Conservation (phyloP, 257 asterid genomes). For the Salvia miltiorrhiza region DNA sequence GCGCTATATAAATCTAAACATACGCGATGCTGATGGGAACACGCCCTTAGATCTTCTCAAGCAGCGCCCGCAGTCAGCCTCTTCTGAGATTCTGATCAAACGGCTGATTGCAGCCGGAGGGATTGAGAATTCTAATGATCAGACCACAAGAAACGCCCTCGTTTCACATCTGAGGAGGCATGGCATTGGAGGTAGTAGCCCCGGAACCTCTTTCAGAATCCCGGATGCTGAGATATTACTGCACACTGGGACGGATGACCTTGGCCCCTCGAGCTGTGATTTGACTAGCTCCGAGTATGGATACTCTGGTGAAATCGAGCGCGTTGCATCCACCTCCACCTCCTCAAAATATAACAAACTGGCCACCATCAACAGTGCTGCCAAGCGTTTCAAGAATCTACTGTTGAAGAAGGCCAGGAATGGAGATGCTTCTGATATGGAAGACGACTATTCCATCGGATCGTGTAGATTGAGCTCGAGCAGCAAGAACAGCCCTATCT, state of each 20-base stretch:
- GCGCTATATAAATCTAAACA: conserved; percentile 45
- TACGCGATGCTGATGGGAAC: conserved; percentile 60
- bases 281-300: conserved; percentile 36
- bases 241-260: conserved; percentile 43
- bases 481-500: conserved; percentile 36
- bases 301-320: conserved; percentile 54
- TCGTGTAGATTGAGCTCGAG: conserved; percentile 28
- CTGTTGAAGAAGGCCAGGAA: conserved; percentile 32
- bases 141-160: conserved; percentile 33
- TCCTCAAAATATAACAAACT: conserved; percentile 33
- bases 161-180: conserved; percentile 58
- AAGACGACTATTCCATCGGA: conserved; percentile 36
- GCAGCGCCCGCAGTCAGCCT: conserved; percentile 54
- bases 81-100: conserved; percentile 67
- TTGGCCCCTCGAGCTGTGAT: conserved; percentile 31
- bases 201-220: conserved; percentile 75
- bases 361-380: conserved; percentile 35
- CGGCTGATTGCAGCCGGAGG: conserved; percentile 79
- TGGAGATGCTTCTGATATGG: conserved; percentile 22
- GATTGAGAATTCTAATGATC: conserved; percentile 42
- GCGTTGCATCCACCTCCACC: conserved; percentile 24
- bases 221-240: conserved; percentile 73
- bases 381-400: conserved; percentile 48
- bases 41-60: conserved; percentile 79
- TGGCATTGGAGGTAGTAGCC: conserved; percentile 67